A percentile compares a stretch with the other conserved stretches of the same genome.
Conservation (phyloP, 108 stramenopile genomes). For the Nannochloropsis salina region DNA sequence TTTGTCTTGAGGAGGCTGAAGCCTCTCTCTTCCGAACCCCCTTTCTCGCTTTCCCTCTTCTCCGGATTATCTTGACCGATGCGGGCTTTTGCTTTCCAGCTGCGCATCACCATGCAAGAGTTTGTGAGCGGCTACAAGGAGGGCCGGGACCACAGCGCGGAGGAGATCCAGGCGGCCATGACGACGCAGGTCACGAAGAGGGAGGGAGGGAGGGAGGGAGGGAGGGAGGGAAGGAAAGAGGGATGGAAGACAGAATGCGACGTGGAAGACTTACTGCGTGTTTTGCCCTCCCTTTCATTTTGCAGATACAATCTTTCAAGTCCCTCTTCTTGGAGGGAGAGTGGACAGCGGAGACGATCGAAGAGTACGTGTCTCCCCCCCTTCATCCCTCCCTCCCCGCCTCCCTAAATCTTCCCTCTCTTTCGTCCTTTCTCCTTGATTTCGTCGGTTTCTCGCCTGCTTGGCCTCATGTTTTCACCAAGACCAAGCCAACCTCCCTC, state of each 20-base stretch:
- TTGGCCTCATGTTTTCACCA: neutral
- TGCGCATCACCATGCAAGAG: neutral
- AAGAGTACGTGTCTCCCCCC: neutral
- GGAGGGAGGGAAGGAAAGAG: constrained; percentile 19
- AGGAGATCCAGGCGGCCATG: constrained; percentile 6
- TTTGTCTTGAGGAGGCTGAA: neutral
- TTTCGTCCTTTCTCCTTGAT: neutral
- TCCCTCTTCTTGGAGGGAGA: neutral
- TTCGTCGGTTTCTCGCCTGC: neutral
- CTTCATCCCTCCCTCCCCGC: neutral
- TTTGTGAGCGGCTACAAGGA: neutral
- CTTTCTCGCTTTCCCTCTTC: neutral
- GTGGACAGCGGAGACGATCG: neutral
- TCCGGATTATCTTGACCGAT: neutral
- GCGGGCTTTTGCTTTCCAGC: neutral
- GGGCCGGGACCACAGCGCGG: constrained; percentile 18
- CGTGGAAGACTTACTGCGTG: neutral
- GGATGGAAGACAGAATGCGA: neutral
- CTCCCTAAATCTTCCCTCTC: neutral
- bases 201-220: neutral
- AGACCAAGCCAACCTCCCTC: neutral
- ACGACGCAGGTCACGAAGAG: neutral
- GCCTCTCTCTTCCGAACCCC: neutral
- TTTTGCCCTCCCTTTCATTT: neutral
- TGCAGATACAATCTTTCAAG: neutral